A percentile compares a stretch with the other conserved stretches of the same genome.
Conservation (phyloP, 306 rosid genomes). For the Astragalus glycyphyllos region DNA sequence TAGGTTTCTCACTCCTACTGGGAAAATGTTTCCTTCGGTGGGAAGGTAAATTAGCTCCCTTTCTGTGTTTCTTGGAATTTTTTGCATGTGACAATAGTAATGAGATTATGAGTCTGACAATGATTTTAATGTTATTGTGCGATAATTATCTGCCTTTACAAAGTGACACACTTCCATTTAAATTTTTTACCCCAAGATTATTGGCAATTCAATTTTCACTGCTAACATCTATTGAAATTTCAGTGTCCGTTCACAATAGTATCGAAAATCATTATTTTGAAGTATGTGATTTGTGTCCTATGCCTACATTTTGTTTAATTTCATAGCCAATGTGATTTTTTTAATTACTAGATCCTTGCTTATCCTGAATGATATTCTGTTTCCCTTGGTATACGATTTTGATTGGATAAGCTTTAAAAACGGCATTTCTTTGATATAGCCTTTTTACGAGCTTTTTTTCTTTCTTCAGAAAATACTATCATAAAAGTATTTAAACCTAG, state of each 20-base stretch:
- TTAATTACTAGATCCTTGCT: constrained; percentile 8
- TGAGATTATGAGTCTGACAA: constrained; percentile 1
- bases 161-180: constrained; percentile 22
- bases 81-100: constrained; percentile 15
- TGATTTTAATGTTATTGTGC: constrained; percentile 16
- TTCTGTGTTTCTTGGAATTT: constrained; percentile 28
- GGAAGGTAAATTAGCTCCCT: constrained; percentile 69
- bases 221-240: constrained; percentile 27
- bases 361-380: constrained; percentile 24
- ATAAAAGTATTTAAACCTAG: not conserved
- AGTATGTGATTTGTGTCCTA: not conserved
- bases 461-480: not conserved
- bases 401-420: constrained; percentile 5
- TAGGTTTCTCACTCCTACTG: constrained; percentile 81
- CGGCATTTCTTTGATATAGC: not conserved
- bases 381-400: constrained; percentile 25
- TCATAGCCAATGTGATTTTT: constrained; percentile 26
- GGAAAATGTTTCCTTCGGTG: constrained; percentile 87
- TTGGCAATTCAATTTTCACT: not conserved
- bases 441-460: not conserved
- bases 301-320: constrained; percentile 6
- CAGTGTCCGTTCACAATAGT: constrained; percentile 13
- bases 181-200: not conserved
- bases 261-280: not conserved
- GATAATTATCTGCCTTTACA: constrained; percentile 3